Percentiles rank a stretch among this genome's conserved stretches.
Conservation (phyloP, 2,329 filamentous ascomycete species). For the Raffaelea albimanens region DNA sequence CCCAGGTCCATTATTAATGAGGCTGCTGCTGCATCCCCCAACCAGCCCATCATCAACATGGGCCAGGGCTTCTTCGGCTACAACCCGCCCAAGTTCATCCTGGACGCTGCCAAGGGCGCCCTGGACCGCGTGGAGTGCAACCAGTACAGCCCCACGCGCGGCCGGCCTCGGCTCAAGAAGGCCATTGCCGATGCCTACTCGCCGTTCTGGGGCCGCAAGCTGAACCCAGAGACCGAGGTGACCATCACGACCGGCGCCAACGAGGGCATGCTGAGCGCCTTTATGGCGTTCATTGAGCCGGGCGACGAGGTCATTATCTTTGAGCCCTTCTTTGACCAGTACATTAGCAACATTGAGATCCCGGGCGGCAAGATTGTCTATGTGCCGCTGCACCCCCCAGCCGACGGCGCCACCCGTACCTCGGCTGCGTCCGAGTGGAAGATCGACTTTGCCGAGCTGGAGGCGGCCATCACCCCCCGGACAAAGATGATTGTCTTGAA, state of each 20-base stretch:
- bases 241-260: slow-evolving; percentile 90
- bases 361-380: slow-evolving; percentile 90
- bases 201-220: slow-evolving; percentile 69
- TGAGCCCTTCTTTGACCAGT: slow-evolving; percentile 98
- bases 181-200: slow-evolving; percentile 90
- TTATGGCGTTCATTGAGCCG: slow-evolving; percentile 93
- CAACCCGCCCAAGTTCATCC: slow-evolving; percentile 83
- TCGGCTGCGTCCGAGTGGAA: slow-evolving; percentile 83
- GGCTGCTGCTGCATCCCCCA: slow-evolving; percentile 37
- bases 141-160: slow-evolving; percentile 95
- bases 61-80: slow-evolving; percentile 73
- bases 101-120: slow-evolving; percentile 83
- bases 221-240: slow-evolving; percentile 87
- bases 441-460: slow-evolving; percentile 74
- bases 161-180: slow-evolving; percentile 82
- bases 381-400: slow-evolving; percentile 85
- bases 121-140: slow-evolving; percentile 93
- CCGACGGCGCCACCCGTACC: slow-evolving; percentile 66
- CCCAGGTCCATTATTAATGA: slow-evolving; percentile 44
- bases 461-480: slow-evolving; percentile 69
- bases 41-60: slow-evolving; percentile 44
- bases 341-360: slow-evolving; percentile 99
- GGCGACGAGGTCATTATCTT: slow-evolving; percentile 97
- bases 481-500: slow-evolving; percentile 97
- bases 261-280: slow-evolving; percentile 90